Evolutionary conservation across 352 stramenopile species (phyloP), one percentile per base, ranked within the genome.

Genomic region (Phytophthora lateralis): DNA sequence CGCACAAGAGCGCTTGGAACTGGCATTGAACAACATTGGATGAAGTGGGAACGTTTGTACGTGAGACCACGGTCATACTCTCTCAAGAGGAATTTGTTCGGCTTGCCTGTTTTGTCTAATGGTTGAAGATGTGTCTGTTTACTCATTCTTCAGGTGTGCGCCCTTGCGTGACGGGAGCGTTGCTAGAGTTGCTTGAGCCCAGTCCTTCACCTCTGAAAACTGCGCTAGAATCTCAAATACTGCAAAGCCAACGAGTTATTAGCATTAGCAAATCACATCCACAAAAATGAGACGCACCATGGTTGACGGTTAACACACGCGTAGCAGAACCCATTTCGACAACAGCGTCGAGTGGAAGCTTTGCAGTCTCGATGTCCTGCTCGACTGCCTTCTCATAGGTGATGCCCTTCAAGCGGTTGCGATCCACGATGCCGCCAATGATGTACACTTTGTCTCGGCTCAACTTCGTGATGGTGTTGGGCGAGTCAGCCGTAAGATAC

Each of bases 371-470:
- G 64, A 98, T 95, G n/a, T 83, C 88, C 32, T 98, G 82, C 48
- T 83, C 64, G 32, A 94, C 47, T 4, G 96, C 96, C 63, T 97
- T 96, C 47, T 97, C 71, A 55, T 98, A 96, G 11, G 96, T 96
- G 17, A 87, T 84, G 9, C 86, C 78, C 66, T 98, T 98, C n/a
- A 98, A 81, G n/a, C 96, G 87, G 71, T 98, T 99, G 49, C 96
- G 82, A 78, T 99, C 96, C 21, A 99, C 96, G 70, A 99, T 99
- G 18, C 96, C 96, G 15, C 96, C 96, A 68, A 99, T 99, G 41
- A 98, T 93, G 72, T 98, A 99, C 24, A 97, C 85, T 63, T 97
- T 96, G 63, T 92, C 80, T 32, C 84, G 76, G 50, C 95, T 82
- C 18, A 98, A 71, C 29, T 88, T 75, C 15, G 86, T 88, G 58